phyloP scores from a whole-genome alignment of 176 grass and related monocot species.

The Oryza coarctata region DNA sequence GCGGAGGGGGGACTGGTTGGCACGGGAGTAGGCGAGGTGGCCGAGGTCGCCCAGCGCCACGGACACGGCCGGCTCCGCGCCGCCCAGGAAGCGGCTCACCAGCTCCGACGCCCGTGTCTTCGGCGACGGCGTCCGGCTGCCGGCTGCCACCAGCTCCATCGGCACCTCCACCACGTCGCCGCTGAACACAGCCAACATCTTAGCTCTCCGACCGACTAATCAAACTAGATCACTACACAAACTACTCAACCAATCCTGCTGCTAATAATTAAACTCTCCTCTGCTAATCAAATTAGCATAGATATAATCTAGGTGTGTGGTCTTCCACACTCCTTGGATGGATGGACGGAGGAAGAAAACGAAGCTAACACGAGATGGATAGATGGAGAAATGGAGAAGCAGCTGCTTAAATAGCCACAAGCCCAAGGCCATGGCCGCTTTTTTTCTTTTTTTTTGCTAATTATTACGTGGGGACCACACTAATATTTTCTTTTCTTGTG shows the following conservation, averaged over 20 bases:
- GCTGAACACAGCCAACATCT: conserved; percentile 92
- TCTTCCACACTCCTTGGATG: conserved; percentile 32
- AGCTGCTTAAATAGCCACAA: conserved; percentile 19
- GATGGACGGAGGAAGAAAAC: background rate
- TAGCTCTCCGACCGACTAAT: background rate
- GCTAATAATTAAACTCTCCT: background rate
- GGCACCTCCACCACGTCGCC: conserved; percentile 88
- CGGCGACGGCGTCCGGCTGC: conserved; percentile 91
- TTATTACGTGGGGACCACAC: conserved; percentile 23
- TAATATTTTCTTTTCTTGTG: background rate
- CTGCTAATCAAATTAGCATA: background rate
- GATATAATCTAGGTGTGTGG: background rate
- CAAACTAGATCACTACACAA: background rate
- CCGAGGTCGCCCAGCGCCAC: conserved; percentile 57
- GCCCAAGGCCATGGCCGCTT: background rate
- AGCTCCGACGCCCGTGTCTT: conserved; percentile 76
- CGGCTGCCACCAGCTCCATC: conserved; percentile 82
- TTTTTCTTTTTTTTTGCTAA: background rate
- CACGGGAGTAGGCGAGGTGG: conserved; percentile 74
- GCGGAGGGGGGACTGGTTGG: conserved; percentile 62
- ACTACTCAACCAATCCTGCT: background rate
- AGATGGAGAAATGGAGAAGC: background rate
- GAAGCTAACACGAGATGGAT: background rate
- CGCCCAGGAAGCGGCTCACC: conserved; percentile 58
- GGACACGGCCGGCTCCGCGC: conserved; percentile 56